phyloP scores from a whole-genome alignment of 2,329 filamentous ascomycete genomes.

The Ophiostoma himal-ulmi region DNA sequence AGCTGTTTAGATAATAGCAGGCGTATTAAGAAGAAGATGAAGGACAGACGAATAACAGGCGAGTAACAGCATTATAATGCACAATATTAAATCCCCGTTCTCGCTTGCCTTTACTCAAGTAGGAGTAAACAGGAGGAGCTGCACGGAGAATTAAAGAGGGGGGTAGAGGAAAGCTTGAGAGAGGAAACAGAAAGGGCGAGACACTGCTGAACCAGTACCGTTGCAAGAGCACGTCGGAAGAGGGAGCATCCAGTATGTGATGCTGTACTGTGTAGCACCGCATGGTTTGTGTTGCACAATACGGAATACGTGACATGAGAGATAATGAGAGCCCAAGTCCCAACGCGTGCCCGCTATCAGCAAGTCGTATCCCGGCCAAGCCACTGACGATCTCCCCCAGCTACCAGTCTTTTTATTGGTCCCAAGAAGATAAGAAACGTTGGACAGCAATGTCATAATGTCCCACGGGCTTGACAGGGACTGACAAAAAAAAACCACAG shows the following conservation, averaged over 20 bases:
- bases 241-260: not conserved
- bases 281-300: not conserved
- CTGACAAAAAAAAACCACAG: too few relatives aligned
- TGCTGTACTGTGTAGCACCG: not conserved
- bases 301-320: not conserved
- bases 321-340: not conserved
- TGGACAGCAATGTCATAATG: not conserved
- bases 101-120: slow-evolving; percentile 2
- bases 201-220: not conserved
- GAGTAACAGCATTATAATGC: not conserved
- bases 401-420: not conserved
- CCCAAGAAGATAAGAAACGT: not conserved
- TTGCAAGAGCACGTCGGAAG: slow-evolving; percentile 1
- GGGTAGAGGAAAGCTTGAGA: not conserved
- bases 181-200: not conserved
- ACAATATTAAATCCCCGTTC: not conserved
- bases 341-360: not conserved
- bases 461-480: not conserved
- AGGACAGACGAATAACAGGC: not conserved
- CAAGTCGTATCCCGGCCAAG: slow-evolving; percentile 2
- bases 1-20: not conserved
- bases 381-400: not conserved
- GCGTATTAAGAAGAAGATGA: not conserved
- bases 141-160: not conserved
- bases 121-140: not conserved